Evolutionary conservation across 306 rosid species (phyloP), one percentile per base, ranked within the genome.

Genomic region (Citrullus mucosospermus): DNA sequence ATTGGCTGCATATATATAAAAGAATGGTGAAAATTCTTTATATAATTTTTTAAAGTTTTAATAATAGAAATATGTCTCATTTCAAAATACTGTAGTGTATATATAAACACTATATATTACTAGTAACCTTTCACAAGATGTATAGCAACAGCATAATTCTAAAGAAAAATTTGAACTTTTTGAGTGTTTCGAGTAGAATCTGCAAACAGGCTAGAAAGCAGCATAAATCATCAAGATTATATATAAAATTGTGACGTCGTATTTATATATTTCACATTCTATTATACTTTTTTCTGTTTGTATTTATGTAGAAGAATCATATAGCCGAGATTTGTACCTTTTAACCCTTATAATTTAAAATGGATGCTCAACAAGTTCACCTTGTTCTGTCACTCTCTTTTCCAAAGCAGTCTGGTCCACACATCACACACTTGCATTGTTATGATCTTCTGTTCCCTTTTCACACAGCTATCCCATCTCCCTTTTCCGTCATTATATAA

Each of bases 401-500:
- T 50, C 2, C 25, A 73, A 9, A 51, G 43, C 46, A 51, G 44
- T 28, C 77, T 25, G 56, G 60, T 77, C 74, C 75, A 32, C 86
- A 66, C 86, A 80, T 75, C 84, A 77, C 53, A 70, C 63, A 57
- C 71, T 22, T 71, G 32, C 51, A n/a, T 30, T 73, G 78, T 58
- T 56, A 57, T 53, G 20, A 53, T 58, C 73, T 53, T 65, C 82
- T 68, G 77, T 78, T 62, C 48, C 71, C 69, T 81, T 80, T 80
- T 83, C 73, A 78, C 77, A 60, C 68, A 50, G 68, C 78, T 78
- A 81, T 57, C 61, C 53, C 81, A 25, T 9, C 78, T 75, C 70
- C 75, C 83, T 77, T 73, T 73, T 85, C 68, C 78, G 77, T 80
- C 61, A 4, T 80, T 90, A 88, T 86, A 83, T 81, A 88, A 78